phyloP scores from a whole-genome alignment of 805 yeast species.

The Scheffersomyces lignosus region DNA sequence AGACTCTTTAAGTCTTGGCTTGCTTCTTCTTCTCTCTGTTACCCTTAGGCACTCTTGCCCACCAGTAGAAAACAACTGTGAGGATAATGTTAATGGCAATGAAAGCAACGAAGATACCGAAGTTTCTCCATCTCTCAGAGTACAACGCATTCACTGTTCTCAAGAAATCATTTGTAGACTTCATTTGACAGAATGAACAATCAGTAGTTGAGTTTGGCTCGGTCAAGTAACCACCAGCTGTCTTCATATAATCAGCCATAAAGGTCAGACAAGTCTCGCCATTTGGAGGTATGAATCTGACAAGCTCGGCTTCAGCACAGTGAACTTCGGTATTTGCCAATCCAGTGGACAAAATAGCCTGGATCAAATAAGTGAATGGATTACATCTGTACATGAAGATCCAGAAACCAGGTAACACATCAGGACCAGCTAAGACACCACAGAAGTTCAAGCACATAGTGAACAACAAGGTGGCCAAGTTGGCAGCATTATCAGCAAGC shows the following conservation, averaged over 20 bases:
- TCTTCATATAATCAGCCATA: constrained; percentile 41
- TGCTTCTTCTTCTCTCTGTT: constrained; percentile 36
- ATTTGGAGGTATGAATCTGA: constrained; percentile 39
- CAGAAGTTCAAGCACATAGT: constrained; percentile 69
- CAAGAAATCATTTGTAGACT: constrained; percentile 61
- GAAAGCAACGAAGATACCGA: constrained; percentile 50
- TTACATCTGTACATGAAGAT: constrained; percentile 76
- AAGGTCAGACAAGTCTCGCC: constrained; percentile 68
- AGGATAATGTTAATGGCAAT: constrained; percentile 33
- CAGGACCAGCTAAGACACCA: constrained; percentile 68
- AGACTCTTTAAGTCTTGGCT: too few relatives aligned
- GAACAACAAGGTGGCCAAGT: constrained; percentile 55
- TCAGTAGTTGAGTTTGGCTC: constrained; percentile 49
- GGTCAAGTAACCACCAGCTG: constrained; percentile 54
- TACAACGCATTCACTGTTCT: constrained; percentile 42
- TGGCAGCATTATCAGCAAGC: constrained; percentile 62
- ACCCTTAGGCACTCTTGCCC: constrained; percentile 75
- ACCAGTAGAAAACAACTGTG: constrained; percentile 50
- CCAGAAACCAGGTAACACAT: constrained; percentile 80
- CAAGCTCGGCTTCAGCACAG: constrained; percentile 29
- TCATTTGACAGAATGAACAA: constrained; percentile 56
- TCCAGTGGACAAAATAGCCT: constrained; percentile 54
- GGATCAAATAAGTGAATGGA: constrained; percentile 71
- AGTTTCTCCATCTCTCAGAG: constrained; percentile 64
- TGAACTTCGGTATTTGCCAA: constrained; percentile 40